Percentiles rank a stretch among this genome's conserved stretches.
Conservation (phyloP, 2,329 filamentous ascomycete genomes). For the Sclerotinia subarctica region DNA sequence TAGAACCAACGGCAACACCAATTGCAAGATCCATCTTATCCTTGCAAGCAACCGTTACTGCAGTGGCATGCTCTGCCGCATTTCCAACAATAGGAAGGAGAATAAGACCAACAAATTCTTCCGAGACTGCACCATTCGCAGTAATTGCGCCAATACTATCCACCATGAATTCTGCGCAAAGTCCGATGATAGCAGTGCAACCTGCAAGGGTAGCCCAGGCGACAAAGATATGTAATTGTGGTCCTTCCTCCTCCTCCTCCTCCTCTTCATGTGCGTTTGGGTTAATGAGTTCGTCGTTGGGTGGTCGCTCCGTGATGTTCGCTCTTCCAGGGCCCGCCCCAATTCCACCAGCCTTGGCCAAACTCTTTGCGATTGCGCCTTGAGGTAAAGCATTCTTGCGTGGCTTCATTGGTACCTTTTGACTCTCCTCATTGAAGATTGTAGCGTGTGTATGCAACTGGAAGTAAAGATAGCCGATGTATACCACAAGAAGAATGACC, state of each 20-base stretch:
- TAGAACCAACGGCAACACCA: slow-evolving; percentile 77
- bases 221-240: slow-evolving; percentile 68
- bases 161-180: slow-evolving; percentile 76
- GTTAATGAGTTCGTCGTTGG: slow-evolving; percentile 43
- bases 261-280: slow-evolving; percentile 44
- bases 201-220: slow-evolving; percentile 67
- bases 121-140: slow-evolving; percentile 66
- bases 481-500: slow-evolving; percentile 79
- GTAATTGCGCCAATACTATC: slow-evolving; percentile 72
- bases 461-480: slow-evolving; percentile 81
- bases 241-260: slow-evolving; percentile 70
- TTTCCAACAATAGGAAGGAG: slow-evolving; percentile 80
- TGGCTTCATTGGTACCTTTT: slow-evolving; percentile 67
- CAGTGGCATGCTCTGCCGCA: slow-evolving; percentile 77
- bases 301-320: slow-evolving; percentile 27
- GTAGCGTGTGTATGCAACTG: slow-evolving; percentile 81
- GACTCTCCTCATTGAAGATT: slow-evolving; percentile 76
- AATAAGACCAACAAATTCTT: slow-evolving; percentile 77
- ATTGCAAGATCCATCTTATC: slow-evolving; percentile 76
- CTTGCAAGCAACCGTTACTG: slow-evolving; percentile 73
- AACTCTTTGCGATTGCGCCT: slow-evolving; percentile 35
- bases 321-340: slow-evolving; percentile 36
- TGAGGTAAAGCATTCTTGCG: slow-evolving; percentile 41
- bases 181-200: slow-evolving; percentile 69
- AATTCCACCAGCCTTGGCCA: slow-evolving; percentile 37